phyloP scores from a whole-genome alignment of 495 filamentous ascomycete species.

The Penicillium crystallinum region DNA sequence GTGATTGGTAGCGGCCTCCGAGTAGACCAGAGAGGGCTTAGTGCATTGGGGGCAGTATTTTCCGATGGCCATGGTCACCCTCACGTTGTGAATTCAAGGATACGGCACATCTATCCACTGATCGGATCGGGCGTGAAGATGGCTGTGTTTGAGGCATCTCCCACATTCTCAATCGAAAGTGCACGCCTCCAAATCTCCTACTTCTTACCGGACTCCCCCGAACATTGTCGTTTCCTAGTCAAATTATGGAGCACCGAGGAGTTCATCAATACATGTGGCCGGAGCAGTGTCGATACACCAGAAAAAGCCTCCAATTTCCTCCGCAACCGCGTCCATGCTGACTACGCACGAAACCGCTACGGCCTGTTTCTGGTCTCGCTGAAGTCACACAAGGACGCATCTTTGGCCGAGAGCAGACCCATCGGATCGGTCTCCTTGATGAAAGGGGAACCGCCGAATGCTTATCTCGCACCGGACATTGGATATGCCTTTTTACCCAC shows the following conservation, averaged over 20 bases:
- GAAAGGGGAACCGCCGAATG: conserved; percentile 15
- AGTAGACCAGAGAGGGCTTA: no score
- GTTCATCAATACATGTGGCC: conserved; percentile 10
- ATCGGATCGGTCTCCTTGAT: conserved; percentile 22
- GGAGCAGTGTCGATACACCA: conserved; percentile 14
- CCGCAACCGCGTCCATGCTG: conserved; percentile 11
- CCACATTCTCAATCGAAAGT: not conserved
- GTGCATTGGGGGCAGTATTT: no score
- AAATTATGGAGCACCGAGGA: conserved; percentile 27
- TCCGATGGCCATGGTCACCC: no score
- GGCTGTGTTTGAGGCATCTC: not conserved
- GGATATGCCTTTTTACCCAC: conserved; percentile 22
- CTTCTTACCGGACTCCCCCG: conserved; percentile 4
- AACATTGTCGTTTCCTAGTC: conserved; percentile 27
- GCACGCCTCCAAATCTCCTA: conserved; percentile 2
- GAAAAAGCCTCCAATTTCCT: conserved; percentile 15
- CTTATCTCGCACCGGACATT: conserved; percentile 24
- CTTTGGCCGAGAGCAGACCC: conserved; percentile 8
- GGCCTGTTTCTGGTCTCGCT: conserved; percentile 19
- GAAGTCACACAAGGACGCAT: conserved; percentile 2
- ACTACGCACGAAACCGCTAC: conserved; percentile 22
- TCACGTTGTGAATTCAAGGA: no score
- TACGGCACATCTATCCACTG: no score
- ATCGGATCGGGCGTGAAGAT: no score
- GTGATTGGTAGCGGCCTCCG: no score